Evolutionary conservation across 176 grass and related monocot genomes (phyloP), one percentile per base, ranked within the genome.

Genomic region (Ensete glaucum): DNA sequence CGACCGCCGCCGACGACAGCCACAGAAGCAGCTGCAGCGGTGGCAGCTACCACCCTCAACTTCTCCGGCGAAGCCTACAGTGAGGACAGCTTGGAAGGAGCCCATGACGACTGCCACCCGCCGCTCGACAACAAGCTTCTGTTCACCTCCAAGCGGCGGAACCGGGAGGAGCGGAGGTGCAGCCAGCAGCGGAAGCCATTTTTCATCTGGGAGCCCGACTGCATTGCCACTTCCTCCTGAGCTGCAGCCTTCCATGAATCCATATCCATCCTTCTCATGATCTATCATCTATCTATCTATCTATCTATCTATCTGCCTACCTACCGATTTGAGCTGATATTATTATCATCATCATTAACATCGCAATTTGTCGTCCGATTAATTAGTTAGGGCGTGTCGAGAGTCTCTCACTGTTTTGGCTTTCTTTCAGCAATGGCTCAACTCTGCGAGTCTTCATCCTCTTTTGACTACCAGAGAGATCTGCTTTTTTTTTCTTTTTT

Each of bases 141-240:
- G 19, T 91, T 99, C 88, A 91, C 88, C 1, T 89, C 86, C 9
- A 77, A 83, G 24, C 60, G 83, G 0, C 58, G 84, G 20, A 81
- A 88, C 72, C 83, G 79, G 79, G 88, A 85, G 53, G 91, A 87
- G 73, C 74, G 88, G 17, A 78, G 81, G 75, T 99, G 96, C 96
- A 82, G 85, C 62, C 86, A 94, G 85, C 91, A 91, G 43, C 75
- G 81, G 22, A 79, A 78, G 24, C 87, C 74, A 21, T 81, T 94
- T 67, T 99, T 99, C 80, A 87, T 99, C 64, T 83, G 82, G 78
- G 91, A 99, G 76, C 91, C 79, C 22, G 94, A 84, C 84, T 99
- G 88, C 96, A 88, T 99, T 82, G 88, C 96, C 86, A 82, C 84
- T 34, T 87, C 84, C 55, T 62, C 73, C 23, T 76, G 56, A 72